These are phyloP conservation scores for Brassica rapa DNA, from an alignment of 345 rosid species.

Conservation along the genomic window DNA sequence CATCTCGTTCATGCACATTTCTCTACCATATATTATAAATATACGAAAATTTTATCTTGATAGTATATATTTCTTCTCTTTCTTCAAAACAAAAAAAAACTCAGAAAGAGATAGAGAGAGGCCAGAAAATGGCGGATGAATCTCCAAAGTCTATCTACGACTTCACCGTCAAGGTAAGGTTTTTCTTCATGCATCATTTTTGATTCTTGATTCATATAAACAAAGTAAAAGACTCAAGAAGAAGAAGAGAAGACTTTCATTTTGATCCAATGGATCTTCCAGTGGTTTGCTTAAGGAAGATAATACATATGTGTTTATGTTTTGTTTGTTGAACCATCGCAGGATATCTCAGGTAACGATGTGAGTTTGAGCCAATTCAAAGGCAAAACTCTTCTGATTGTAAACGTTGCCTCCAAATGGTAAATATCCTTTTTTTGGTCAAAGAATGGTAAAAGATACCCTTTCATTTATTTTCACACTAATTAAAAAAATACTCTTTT, in stretches of 20 bases:
- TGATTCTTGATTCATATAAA: neutral
- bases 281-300: neutral
- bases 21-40: slow-evolving; percentile 19
- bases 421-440: slow-evolving; percentile 19
- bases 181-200: neutral
- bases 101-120: slow-evolving; percentile 29
- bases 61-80: slow-evolving; percentile 2
- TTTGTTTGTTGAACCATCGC: slow-evolving; percentile 31
- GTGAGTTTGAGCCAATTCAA: slow-evolving; percentile 59
- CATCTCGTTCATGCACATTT: slow-evolving; percentile 7
- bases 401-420: slow-evolving; percentile 97
- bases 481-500: neutral
- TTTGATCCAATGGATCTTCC: slow-evolving; percentile 24
- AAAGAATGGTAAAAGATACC: slow-evolving; percentile 58
- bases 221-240: neutral
- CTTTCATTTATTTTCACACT: neutral
- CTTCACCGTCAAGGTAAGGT: slow-evolving; percentile 76
- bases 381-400: slow-evolving; percentile 85
- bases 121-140: slow-evolving; percentile 60
- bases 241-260: neutral
- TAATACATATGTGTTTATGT: neutral
- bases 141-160: slow-evolving; percentile 65
- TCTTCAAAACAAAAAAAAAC: slow-evolving; percentile 12
- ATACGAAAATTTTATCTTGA: neutral
- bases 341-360: slow-evolving; percentile 85